These are phyloP conservation scores for Mucor lusitanicus DNA, from an alignment of 371 early-diverging fungal species.

Conservation along the genomic window DNA sequence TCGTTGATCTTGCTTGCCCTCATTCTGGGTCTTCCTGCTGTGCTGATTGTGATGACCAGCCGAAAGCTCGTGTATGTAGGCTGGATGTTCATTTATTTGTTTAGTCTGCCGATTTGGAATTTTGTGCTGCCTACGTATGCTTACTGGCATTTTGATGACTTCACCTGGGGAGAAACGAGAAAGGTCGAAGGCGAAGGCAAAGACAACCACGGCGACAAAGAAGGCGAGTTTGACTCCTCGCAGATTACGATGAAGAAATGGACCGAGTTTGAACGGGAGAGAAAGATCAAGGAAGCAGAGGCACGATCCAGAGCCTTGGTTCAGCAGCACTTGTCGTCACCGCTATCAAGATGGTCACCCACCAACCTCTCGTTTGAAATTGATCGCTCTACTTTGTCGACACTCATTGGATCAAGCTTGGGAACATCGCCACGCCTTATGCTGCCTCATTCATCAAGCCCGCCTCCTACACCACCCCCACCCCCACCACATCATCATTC, in stretches of 20 bases:
- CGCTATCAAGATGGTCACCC: conserved; percentile 23
- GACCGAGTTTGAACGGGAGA: conserved; percentile 67
- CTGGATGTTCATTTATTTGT: conserved; percentile 95
- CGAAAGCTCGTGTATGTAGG: conserved; percentile 88
- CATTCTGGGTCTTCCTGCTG: conserved; percentile 82
- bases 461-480: background rate
- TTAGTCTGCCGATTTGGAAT: conserved; percentile 97
- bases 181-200: conserved; percentile 71
- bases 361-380: conserved; percentile 21
- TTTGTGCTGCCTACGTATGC: conserved; percentile 96
- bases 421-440: background rate
- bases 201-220: conserved; percentile 71
- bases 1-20: conserved; percentile 74
- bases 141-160: conserved; percentile 99
- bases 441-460: background rate
- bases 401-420: conserved; percentile 23
- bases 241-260: conserved; percentile 64
- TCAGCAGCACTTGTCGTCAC: conserved; percentile 14
- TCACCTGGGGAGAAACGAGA: conserved; percentile 89
- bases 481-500: background rate
- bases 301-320: conserved; percentile 10
- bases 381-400: conserved; percentile 23
- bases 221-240: conserved; percentile 76
- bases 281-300: conserved; percentile 23
- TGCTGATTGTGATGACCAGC: conserved; percentile 89